Percentiles rank a stretch among this genome's conserved stretches.
These are phyloP conservation scores for Pythium vanterpoolii DNA, from an alignment of 352 stramenopile species.

Conservation along the genomic window DNA sequence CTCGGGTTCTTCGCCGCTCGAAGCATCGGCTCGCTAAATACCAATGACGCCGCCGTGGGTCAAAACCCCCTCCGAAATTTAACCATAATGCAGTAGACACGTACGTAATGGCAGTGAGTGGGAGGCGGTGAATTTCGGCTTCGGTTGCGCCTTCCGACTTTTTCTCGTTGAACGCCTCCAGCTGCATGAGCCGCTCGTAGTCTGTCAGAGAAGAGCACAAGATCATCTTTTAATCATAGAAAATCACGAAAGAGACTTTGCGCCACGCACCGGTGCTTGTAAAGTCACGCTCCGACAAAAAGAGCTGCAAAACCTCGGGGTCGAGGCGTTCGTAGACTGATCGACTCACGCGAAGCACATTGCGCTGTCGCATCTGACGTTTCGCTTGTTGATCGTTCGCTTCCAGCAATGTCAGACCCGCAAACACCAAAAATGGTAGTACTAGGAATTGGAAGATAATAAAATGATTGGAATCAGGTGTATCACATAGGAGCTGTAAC, in stretches of 20 bases:
- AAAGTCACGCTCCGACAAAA: conserved; percentile 72
- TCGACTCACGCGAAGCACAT: conserved; percentile 59
- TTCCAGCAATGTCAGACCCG: conserved; percentile 46
- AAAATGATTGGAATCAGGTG: neutral
- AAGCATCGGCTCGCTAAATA: conserved; percentile 56
- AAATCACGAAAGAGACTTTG: neutral
- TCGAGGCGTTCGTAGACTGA: conserved; percentile 68
- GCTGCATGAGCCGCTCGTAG: conserved; percentile 65
- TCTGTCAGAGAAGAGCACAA: conserved; percentile 42
- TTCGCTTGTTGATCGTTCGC: conserved; percentile 30
- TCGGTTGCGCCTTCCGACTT: conserved; percentile 47
- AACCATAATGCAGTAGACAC: conserved; percentile 19
- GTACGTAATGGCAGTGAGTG: conserved; percentile 59
- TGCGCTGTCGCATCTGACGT: conserved; percentile 15
- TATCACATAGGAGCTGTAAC: neutral
- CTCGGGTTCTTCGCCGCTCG: conserved; percentile 40
- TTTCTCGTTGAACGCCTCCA: conserved; percentile 60
- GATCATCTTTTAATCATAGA: neutral
- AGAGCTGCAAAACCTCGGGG: conserved; percentile 49
- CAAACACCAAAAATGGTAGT: conserved; percentile 52
- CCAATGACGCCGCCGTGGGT: conserved; percentile 2
- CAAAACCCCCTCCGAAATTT: neutral
- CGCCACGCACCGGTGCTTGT: conserved; percentile 36
- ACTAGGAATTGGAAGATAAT: conserved; percentile 22
- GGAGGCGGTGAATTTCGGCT: conserved; percentile 57